Conservation (phyloP, 345 rosid genomes). For the Schrenkiella parvula region DNA sequence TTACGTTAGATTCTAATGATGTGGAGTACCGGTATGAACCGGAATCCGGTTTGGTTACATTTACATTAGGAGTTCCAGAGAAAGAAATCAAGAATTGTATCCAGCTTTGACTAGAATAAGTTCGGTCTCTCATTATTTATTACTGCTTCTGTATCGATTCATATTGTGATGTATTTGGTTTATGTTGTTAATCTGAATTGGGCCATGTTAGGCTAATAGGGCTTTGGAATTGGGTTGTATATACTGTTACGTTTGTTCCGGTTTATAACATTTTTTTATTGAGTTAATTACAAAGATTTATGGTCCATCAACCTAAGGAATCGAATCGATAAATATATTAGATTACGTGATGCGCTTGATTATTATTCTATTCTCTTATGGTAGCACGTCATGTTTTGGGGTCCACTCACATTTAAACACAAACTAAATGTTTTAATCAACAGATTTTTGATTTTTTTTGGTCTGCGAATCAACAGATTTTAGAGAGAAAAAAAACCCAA, state of each 20-base stretch:
- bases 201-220: background rate
- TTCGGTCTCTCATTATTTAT: background rate
- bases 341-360: background rate
- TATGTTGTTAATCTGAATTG: background rate
- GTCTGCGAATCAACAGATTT: too few relatives aligned
- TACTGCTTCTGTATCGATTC: constrained; percentile 1
- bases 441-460: too few relatives aligned
- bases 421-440: background rate
- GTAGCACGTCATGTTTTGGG: constrained; percentile 8
- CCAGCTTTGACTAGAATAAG: background rate
- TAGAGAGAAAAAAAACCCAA: too few relatives aligned
- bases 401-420: background rate
- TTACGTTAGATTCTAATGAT: constrained; percentile 47
- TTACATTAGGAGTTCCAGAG: constrained; percentile 42
- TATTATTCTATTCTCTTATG: constrained; percentile 1
- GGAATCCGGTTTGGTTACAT: constrained; percentile 43
- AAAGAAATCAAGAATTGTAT: constrained; percentile 48
- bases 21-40: constrained; percentile 40
- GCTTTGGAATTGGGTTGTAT: background rate
- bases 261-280: background rate
- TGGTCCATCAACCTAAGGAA: background rate
- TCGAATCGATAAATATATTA: background rate
- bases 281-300: background rate
- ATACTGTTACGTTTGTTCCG: background rate
- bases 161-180: background rate